A percentile compares a stretch with the other conserved stretches of the same genome.
These are phyloP conservation scores for Ustilaginoidea virens DNA, from an alignment of 2,329 filamentous ascomycete species.

Conservation along the genomic window DNA sequence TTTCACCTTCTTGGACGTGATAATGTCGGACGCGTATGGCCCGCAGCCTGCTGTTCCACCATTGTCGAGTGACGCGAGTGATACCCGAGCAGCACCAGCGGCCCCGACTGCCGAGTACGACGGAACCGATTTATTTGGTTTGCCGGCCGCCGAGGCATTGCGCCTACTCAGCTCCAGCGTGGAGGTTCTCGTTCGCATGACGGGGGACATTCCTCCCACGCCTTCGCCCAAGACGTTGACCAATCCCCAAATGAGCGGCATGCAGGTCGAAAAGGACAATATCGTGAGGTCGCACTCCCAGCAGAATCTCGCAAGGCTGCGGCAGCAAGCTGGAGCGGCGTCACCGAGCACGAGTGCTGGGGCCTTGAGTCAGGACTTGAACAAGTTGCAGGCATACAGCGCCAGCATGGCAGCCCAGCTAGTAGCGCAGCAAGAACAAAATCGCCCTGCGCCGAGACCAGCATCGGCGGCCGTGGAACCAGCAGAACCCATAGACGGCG, in stretches of 20 bases:
- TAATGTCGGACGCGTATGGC: slow-evolving; percentile 1
- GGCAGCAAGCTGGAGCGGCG: slow-evolving; percentile 22
- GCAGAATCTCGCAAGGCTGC: slow-evolving; percentile 31
- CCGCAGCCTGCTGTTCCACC: not conserved
- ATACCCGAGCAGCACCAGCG: slow-evolving; percentile 5
- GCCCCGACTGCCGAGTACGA: slow-evolving; percentile 8
- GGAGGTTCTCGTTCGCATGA: slow-evolving; percentile 54
- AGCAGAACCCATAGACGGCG: slow-evolving; percentile 35
- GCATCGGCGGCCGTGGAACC: slow-evolving; percentile 11
- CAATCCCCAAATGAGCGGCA: slow-evolving; percentile 49
- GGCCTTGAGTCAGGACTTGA: slow-evolving; percentile 2
- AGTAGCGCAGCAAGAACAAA: slow-evolving; percentile 4
- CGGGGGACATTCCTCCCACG: slow-evolving; percentile 69
- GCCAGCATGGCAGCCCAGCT: slow-evolving; percentile 13
- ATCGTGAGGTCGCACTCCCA: slow-evolving; percentile 43
- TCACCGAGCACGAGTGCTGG: slow-evolving; percentile 3
- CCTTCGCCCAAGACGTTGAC: slow-evolving; percentile 49
- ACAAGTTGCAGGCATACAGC: slow-evolving; percentile 13
- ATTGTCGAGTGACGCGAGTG: not conserved
- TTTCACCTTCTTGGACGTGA: not conserved
- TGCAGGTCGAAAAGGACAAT: slow-evolving; percentile 46
- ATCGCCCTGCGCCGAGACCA: not conserved
- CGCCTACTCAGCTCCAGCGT: slow-evolving; percentile 61
- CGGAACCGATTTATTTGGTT: slow-evolving; percentile 53
- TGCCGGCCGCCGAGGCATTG: slow-evolving; percentile 60